These are phyloP conservation scores for Taphrina communis DNA, from an alignment of 1,139 yeast species.

Conservation along the genomic window DNA sequence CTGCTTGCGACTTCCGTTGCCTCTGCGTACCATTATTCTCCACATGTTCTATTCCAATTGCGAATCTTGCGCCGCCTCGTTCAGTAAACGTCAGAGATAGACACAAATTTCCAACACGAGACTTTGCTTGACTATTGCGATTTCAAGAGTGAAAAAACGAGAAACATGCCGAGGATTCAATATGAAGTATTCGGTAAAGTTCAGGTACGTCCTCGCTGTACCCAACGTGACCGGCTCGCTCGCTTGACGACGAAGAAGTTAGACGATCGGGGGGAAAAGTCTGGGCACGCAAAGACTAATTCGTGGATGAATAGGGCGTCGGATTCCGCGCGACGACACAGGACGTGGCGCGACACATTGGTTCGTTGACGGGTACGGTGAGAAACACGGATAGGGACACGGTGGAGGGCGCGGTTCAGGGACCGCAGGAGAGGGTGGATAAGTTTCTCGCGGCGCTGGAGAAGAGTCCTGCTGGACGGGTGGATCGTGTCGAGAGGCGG, in stretches of 20 bases:
- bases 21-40: no score
- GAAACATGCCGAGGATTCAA: slow-evolving; percentile 12
- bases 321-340: slow-evolving; percentile 35
- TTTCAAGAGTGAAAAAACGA: background rate
- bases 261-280: no score
- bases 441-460: slow-evolving; percentile 15
- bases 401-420: slow-evolving; percentile 37
- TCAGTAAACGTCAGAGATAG: no score
- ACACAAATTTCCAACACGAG: no score
- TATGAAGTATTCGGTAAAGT: slow-evolving; percentile 19
- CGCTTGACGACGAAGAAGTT: no score
- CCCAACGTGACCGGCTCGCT: no score
- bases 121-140: no score
- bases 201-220: background rate
- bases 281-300: no score
- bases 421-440: slow-evolving; percentile 8
- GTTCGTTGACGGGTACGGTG: slow-evolving; percentile 28
- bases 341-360: slow-evolving; percentile 18
- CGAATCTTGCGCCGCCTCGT: no score
- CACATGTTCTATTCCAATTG: no score
- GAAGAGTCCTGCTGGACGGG: slow-evolving; percentile 30
- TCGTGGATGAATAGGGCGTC: slow-evolving; percentile 22
- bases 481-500: slow-evolving; percentile 19
- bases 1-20: no score
- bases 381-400: slow-evolving; percentile 34